Evolutionary conservation across 768 basidiomycete genomes (phyloP), one percentile per base, ranked within the genome.

Genomic region (Clitopilus passeckerianus): DNA sequence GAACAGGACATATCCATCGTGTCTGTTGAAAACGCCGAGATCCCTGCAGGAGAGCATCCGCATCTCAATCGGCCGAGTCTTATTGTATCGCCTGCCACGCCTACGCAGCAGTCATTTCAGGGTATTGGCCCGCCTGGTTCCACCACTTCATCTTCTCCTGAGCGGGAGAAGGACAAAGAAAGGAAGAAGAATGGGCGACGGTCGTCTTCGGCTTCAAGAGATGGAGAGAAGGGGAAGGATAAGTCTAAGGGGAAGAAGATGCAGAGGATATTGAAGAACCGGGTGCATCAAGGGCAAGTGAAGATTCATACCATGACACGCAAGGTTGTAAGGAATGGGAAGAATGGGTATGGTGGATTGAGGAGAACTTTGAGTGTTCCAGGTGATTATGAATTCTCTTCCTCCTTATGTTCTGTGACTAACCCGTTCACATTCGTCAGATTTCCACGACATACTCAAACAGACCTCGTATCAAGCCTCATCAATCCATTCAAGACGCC

Each of bases 401-500:
- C 53, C 12, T 55, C 16, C 52, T 23, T 41, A 57, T 55, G 41
- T 18, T 30, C 9, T 33, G 35, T 37, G 16, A 20, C 43, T 37
- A 53, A 2, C 20, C 34, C n/a, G 10, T 7, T 37, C 20, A 22
- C 57, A 23, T n/a, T 62, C 50, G 59, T 58, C 59, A 90, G 91
- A 92, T 64, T 89, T 93, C 62, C 84, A 89, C 62, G 81, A 82
- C 1, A 80, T 85, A 12, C 75, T 91, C 9, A 80, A 78, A 16
- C 85, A 83, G 58, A 77, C 81, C 58, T 68, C 83, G 59, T 76
- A 91, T 75, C 78, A 92, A 81, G 79, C 93, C 68, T 67, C 93
- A 1, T 94, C 92, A 1, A 94, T 95, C 56, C 93, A 94, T 68
- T 91, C 91, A 1, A 85, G 93, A 35, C 76, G 84, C 57, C 79